Evolutionary conservation across 371 early-diverging fungal species (phyloP), one percentile per base, ranked within the genome.

Genomic region (Mucor lusitanicus): DNA sequence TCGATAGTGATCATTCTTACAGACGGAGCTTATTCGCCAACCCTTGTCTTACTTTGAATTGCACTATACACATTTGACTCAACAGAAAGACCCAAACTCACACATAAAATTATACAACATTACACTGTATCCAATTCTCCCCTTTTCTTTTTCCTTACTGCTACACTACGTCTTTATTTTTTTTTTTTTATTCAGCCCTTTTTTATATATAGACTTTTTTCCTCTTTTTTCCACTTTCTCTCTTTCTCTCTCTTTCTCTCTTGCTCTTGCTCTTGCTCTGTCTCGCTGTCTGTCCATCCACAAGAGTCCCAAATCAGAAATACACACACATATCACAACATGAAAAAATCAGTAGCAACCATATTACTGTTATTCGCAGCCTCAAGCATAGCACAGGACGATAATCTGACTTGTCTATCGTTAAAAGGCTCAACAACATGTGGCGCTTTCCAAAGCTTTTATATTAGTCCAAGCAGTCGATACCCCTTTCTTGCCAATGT

Each of bases 401-500:
- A 59, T 27, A 53, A 25, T 25, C 17, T 33, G 6, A 39, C 23
- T 6, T 83, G 84, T 53, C 39, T 83, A 13, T 75, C 76, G 32
- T 66, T 83, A 30, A 35, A 46, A 19, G 63, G 65, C 25, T 83
- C 84, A 66, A 72, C 42, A n/a, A 75, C 81, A 28, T 83, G 84
- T 53, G 70, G 73, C 42, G 79, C 84, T 19, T 83, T 69, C 42
- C 65, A 69, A 19, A 61, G 69, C 11, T 83, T 75, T 62, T 83
- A 79, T 59, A 66, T 83, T 53, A 75, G 79, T 54, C 23, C 78
- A n/a, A 39, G 55, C 8, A 69, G 66, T 30, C 55, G 67, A 42
- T 81, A 78, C 53, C 56, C 75, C 3, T 78, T 71, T 64, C 44
- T 77, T 21, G 37, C 48, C 4, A 72, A 73, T 46, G 70, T 73